Evolutionary conservation across 1,139 yeast species (phyloP).

Genomic region (Casaregolazyma suthepensis): DNA sequence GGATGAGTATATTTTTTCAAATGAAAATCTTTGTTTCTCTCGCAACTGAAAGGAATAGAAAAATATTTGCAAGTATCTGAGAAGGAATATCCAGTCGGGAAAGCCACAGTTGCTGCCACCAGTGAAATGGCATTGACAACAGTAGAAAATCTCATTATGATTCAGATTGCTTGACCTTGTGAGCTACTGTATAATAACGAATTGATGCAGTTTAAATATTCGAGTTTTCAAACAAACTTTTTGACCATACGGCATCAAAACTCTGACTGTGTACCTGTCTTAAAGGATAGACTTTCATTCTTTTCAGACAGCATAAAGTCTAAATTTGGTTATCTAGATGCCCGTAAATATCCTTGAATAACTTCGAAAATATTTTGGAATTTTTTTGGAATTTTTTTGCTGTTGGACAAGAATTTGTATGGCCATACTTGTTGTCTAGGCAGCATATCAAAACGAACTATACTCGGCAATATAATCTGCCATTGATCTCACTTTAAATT

Average conservation of each 20-base stretch:
- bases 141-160: background rate
- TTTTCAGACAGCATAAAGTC: background rate
- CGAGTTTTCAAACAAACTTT: background rate
- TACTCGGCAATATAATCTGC: no score
- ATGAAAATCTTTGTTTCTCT: background rate
- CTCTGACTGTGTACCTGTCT: background rate
- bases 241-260: background rate
- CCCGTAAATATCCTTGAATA: background rate
- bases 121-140: background rate
- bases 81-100: background rate
- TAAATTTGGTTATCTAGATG: background rate
- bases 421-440: background rate
- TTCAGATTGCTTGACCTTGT: background rate
- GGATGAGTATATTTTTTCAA: background rate
- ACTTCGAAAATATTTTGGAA: background rate
- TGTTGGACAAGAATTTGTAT: background rate
- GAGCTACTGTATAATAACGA: background rate
- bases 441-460: no score
- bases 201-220: background rate
- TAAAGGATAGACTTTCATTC: background rate
- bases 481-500: no score
- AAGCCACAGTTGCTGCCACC: background rate
- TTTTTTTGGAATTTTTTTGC: no score
- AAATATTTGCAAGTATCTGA: background rate
- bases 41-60: background rate